A percentile compares a stretch with the other conserved stretches of the same genome.
Evolutionary conservation across 2,329 filamentous ascomycete genomes (phyloP).

Genomic region (Aspergillus luchuensis): DNA sequence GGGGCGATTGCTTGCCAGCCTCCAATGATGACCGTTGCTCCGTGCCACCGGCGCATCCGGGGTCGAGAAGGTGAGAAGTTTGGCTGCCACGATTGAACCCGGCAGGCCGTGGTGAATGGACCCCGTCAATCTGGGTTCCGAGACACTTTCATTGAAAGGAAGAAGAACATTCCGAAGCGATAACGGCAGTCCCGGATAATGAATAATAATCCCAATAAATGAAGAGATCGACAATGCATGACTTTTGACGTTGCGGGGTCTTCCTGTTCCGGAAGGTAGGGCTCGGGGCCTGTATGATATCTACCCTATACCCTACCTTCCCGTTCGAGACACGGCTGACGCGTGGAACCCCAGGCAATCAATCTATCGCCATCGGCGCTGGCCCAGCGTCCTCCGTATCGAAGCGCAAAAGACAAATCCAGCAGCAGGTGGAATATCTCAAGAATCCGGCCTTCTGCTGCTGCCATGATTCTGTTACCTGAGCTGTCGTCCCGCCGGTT

Average conservation of each 20-base stretch:
- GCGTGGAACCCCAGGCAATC: slow-evolving; percentile 16
- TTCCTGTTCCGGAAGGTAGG: slow-evolving; percentile 20
- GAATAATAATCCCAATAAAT: neutral
- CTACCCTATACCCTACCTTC: slow-evolving; percentile 35
- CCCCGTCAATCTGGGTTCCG: no score
- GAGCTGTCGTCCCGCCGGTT: slow-evolving; percentile 11
- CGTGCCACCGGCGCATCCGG: slow-evolving; percentile 3
- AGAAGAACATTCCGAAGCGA: neutral
- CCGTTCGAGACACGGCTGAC: slow-evolving; percentile 27
- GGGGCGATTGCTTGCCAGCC: neutral
- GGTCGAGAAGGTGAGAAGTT: neutral
- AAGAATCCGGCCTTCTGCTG: neutral
- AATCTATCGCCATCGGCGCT: slow-evolving; percentile 5
- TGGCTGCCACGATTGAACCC: neutral
- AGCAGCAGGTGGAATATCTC: neutral
- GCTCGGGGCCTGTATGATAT: slow-evolving; percentile 10
- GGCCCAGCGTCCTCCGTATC: neutral
- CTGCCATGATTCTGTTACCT: slow-evolving; percentile 27
- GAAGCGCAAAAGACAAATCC: neutral
- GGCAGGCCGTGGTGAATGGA: no score
- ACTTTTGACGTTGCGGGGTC: slow-evolving; percentile 5
- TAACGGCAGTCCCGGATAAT: neutral
- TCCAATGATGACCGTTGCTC: slow-evolving; percentile 2
- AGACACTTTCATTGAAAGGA: no score
- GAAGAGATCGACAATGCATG: slow-evolving; percentile 2